Base-by-base conservation (phyloP, 2,329 filamentous ascomycete species). In the Talaromyces islandicus region DNA sequence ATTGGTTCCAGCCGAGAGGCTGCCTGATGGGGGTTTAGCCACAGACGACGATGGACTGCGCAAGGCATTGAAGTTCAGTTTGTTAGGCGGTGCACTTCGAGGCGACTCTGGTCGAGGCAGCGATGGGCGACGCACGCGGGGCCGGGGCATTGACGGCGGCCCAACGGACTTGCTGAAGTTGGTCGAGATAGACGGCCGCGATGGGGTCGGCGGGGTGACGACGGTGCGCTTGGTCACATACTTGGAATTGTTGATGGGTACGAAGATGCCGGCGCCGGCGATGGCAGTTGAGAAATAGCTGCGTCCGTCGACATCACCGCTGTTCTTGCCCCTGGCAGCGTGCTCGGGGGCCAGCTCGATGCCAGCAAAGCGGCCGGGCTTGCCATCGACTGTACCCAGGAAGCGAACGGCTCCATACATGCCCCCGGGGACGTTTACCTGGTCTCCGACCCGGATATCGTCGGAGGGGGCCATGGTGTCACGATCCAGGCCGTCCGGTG, bases 351-450 rank as follows among this genome's bases (percentile, higher is more conserved):
- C 86, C 64, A 99, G 81, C 75, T 99, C 94, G 38, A 99, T 90
- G 52, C 94, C 94, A 32, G 91, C 92, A 80, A 99, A 99, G 21
- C 85, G 84, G 56, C 94, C 94, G 67, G 89, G 91, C 80, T 96
- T 97, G 64, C 92, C 92, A 67, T 87, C 85, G 46, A 99, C 93
- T 43, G 81, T 81, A 51, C 94, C 94, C 63, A 97, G 81, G 71
- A 96, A 99, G 72, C 90, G 93, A 66, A 97, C 88, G 2, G 86
- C 89, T 54, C 94, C 94, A 66, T 88, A 81, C 92, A 99, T 96
- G 73, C 88, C 91, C 48, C 94, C 94, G 1, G 93, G 92, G 53
- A 97, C 93, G 67, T 97, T 92, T 63, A 97, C 93, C 35, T 81
- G 74, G 71, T 97, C 93, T 65, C 93, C 93, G 46, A 94, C 81